Conservation (phyloP, 305 asterid genomes). For the Fraxinus angustifolia region DNA sequence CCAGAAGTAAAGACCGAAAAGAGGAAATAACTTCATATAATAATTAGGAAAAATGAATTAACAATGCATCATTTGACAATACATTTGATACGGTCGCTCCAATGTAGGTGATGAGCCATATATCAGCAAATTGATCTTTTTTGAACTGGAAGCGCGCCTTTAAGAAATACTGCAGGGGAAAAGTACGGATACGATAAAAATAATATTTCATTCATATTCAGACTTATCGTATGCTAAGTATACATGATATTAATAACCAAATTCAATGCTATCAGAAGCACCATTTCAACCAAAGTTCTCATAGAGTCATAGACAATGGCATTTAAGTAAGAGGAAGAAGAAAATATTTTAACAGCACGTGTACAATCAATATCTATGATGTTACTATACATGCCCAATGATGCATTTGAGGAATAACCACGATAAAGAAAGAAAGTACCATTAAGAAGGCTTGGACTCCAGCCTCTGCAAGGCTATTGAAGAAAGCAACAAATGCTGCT, state of each 20-base stretch:
- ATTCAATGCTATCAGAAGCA: background rate
- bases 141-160: constrained; percentile 55
- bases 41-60: background rate
- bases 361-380: background rate
- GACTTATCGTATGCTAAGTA: background rate
- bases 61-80: background rate
- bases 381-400: background rate
- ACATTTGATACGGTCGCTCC: constrained; percentile 52
- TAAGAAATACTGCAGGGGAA: constrained; percentile 49
- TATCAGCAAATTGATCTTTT: constrained; percentile 60
- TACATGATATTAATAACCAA: background rate
- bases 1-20: background rate
- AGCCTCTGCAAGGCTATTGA: constrained; percentile 55
- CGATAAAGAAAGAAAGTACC: constrained; percentile 27
- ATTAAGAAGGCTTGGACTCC: constrained; percentile 47
- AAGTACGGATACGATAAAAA: background rate
- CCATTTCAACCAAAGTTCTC: background rate
- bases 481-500: constrained; percentile 50
- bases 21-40: background rate
- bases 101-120: constrained; percentile 50
- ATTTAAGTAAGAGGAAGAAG: background rate
- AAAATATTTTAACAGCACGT: background rate
- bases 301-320: background rate
- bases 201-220: background rate
- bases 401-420: background rate